A percentile compares a stretch with the other conserved stretches of the same genome.
Conservation (phyloP, 2,329 filamentous ascomycete species). For the Pseudocercospora macadamiae region DNA sequence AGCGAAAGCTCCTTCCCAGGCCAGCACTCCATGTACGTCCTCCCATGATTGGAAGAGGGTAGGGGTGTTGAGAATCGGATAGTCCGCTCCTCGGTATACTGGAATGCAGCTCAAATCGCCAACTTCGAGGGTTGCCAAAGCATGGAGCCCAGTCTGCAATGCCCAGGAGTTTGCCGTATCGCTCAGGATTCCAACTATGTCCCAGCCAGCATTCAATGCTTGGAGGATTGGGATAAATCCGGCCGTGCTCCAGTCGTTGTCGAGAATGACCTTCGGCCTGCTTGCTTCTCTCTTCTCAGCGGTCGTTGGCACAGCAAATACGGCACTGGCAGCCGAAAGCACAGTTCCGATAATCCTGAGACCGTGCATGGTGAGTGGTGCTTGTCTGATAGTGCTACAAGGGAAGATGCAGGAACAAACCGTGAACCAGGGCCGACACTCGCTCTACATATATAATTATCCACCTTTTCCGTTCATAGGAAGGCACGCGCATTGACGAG, state of each 20-base stretch:
- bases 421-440: background rate
- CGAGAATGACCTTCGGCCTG: slow-evolving; percentile 44
- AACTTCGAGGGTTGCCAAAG: slow-evolving; percentile 51
- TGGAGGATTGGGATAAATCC: slow-evolving; percentile 51
- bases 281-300: background rate
- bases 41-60: slow-evolving; percentile 50
- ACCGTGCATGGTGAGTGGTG: background rate
- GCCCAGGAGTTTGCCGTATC: slow-evolving; percentile 53
- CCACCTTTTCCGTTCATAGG: too few species aligned
- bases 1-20: slow-evolving; percentile 53
- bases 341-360: background rate
- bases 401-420: slow-evolving; percentile 10
- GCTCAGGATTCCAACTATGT: slow-evolving; percentile 48
- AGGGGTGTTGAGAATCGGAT: slow-evolving; percentile 52
- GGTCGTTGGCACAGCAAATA: slow-evolving; percentile 1
- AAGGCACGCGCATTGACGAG: background rate
- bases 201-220: slow-evolving; percentile 49
- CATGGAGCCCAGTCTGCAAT: slow-evolving; percentile 50
- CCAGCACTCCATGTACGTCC: slow-evolving; percentile 47
- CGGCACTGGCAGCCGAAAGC: background rate
- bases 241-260: slow-evolving; percentile 52
- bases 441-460: slow-evolving; percentile 1
- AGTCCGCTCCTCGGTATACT: slow-evolving; percentile 51
- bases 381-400: background rate
- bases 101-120: slow-evolving; percentile 54